Conservation (phyloP, 2,329 filamentous ascomycete species). For the Kalmusia sp. region DNA sequence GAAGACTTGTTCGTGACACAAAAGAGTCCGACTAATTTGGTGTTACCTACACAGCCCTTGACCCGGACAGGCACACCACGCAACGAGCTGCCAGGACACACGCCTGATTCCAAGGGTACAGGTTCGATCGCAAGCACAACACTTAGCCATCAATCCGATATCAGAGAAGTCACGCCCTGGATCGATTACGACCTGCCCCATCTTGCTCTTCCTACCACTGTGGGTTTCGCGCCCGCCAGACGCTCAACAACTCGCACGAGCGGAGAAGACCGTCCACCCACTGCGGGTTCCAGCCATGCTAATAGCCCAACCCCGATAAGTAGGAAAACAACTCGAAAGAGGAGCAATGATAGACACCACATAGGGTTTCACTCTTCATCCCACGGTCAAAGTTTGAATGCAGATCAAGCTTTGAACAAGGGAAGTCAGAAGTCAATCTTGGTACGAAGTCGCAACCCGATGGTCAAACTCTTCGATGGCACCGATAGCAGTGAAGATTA, state of each 20-base stretch:
- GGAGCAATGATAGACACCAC: slow-evolving; percentile 6
- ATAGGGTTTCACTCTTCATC: neutral
- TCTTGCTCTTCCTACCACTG: neutral
- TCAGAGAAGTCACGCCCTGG: slow-evolving; percentile 35
- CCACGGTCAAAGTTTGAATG: neutral
- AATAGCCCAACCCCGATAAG: neutral
- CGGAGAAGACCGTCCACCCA: too few relatives aligned
- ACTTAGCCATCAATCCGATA: slow-evolving; percentile 18
- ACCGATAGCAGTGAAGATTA: slow-evolving; percentile 6
- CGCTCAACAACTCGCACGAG: neutral
- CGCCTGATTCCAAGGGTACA: neutral
- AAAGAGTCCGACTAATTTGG: neutral
- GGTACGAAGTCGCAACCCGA: slow-evolving; percentile 19
- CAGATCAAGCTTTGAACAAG: neutral
- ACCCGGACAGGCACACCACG: neutral
- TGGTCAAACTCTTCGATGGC: slow-evolving; percentile 32
- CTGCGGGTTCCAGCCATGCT: neutral
- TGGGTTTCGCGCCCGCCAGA: neutral
- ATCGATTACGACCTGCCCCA: slow-evolving; percentile 20
- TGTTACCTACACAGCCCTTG: neutral
- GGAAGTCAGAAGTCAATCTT: slow-evolving; percentile 18
- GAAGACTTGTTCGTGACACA: neutral
- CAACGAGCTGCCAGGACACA: neutral
- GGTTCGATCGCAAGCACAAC: slow-evolving; percentile 19
- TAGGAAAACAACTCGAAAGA: neutral